phyloP scores from a whole-genome alignment of 2,329 filamentous ascomycete genomes.

The Cadophora malorum region DNA sequence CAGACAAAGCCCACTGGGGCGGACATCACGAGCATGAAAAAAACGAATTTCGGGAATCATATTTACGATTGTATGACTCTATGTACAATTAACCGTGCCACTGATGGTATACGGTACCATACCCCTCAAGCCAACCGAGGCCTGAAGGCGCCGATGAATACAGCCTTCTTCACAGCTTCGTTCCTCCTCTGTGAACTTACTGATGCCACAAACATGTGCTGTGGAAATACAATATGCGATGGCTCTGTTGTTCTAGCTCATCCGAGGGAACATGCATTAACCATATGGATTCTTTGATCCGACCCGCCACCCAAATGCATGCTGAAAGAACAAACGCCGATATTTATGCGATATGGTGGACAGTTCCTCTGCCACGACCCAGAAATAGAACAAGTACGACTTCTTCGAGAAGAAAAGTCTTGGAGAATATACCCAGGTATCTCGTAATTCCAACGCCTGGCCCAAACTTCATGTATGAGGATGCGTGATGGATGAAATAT shows the following conservation, averaged over 20 bases:
- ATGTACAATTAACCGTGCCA: constrained; percentile 9
- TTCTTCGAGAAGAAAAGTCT: background rate
- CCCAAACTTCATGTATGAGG: constrained; percentile 1
- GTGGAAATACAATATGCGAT: constrained; percentile 9
- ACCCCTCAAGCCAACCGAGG: background rate
- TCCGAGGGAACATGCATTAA: background rate
- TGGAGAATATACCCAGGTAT: background rate
- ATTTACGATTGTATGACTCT: constrained; percentile 14
- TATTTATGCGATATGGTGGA: background rate
- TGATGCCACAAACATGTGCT: constrained; percentile 1
- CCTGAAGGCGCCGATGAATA: background rate
- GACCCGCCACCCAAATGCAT: constrained; percentile 4
- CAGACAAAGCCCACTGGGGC: constrained; percentile 2
- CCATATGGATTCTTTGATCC: background rate
- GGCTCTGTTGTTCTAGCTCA: background rate
- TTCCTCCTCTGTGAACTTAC: background rate
- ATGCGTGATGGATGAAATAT: background rate
- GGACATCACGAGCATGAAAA: background rate
- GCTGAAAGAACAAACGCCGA: constrained; percentile 1
- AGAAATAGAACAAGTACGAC: background rate
- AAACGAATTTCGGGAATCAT: background rate
- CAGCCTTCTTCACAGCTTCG: constrained; percentile 7
- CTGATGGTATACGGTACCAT: background rate
- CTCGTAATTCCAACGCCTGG: background rate
- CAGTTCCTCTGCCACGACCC: background rate